Conservation (phyloP, 108 stramenopile species). For the Parmales sp. region DNA sequence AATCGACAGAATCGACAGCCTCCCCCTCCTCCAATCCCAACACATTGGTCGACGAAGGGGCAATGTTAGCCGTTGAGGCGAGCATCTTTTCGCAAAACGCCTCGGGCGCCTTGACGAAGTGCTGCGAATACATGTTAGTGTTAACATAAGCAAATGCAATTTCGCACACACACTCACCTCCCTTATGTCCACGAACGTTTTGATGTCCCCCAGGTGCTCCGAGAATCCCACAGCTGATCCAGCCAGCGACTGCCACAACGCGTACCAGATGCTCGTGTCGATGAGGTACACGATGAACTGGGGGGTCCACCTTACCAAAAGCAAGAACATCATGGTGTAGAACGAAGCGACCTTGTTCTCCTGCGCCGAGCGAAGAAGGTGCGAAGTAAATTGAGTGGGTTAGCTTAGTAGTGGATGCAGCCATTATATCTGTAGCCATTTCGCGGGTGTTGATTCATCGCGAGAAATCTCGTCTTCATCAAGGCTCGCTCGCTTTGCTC, state of each 20-base stretch:
- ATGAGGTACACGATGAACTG: slow-evolving; percentile 90
- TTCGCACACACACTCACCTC: no score
- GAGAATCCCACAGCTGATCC: slow-evolving; percentile 84
- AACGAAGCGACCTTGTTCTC: slow-evolving; percentile 12
- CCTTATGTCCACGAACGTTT: slow-evolving; percentile 73
- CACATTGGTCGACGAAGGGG: slow-evolving; percentile 32
- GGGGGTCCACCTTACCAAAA: slow-evolving; percentile 81
- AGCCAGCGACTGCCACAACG: slow-evolving; percentile 86
- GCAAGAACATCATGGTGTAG: slow-evolving; percentile 33
- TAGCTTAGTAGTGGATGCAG: no score
- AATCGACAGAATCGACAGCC: slow-evolving; percentile 33
- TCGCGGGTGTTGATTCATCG: slow-evolving; percentile 35
- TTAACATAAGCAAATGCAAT: no score
- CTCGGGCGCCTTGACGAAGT: slow-evolving; percentile 75
- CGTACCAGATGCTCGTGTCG: slow-evolving; percentile 94
- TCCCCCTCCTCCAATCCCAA: slow-evolving; percentile 22
- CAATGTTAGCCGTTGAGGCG: slow-evolving; percentile 65
- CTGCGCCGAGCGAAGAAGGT: no score
- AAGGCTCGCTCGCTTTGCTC: no score
- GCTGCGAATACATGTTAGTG: no score
- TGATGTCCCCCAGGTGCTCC: slow-evolving; percentile 80
- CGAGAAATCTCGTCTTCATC: no score
- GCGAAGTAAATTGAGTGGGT: no score
- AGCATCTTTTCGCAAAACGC: slow-evolving; percentile 80
- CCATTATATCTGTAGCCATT: no score